Evolutionary conservation across 352 stramenopile species (phyloP), one percentile per base, ranked within the genome.

Genomic region (Pythium vanterpoolii): DNA sequence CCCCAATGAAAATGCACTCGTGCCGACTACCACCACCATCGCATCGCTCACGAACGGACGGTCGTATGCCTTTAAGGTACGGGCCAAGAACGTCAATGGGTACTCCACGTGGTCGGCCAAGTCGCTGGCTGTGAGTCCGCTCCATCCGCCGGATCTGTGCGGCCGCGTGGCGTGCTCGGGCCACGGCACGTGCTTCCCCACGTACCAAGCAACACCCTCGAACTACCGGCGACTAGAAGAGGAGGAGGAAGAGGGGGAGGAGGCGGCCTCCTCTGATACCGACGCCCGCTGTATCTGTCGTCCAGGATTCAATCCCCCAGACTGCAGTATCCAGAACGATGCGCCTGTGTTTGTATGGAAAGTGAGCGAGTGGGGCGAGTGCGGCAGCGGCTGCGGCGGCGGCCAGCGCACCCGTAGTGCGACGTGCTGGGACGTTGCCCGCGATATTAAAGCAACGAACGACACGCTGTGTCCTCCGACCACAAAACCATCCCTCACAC

Each of bases 61-160:
- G 21, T 86, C 78, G 18, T 89, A 88, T 55, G 70, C 71, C 7
- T 90, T 90, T 62, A 89, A 89, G 56, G 81, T 89, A 38, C 73
- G 78, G 9, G 78, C 81, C 4, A 75, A 74, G 45, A 90, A 90
- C 53, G 39, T 72, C 9, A 80, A 89, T 23, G 81, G 81, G 19
- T 77, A 70, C 45, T 90, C 81, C 9, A 76, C 79, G 24, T 89
- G 77, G 77, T 89, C 79, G 26, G 81, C 81, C 51, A 87, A 87
- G 61, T 90, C 81, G 24, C 67, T 83, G 7, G 72, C 75, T 5
- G 81, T 90, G 64, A 89, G 76, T 55, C 79, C 79, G 7, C 63
- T 90, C 56, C 79, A 89, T 46, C 81, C 81, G 21, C 74, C 81
- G 16, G 79, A 90, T 69, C 52, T 90, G n/a, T 90, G 81, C 36